Evolutionary conservation across 2,329 filamentous ascomycete species (phyloP).

Genomic region (Colletotrichum brevisporum): DNA sequence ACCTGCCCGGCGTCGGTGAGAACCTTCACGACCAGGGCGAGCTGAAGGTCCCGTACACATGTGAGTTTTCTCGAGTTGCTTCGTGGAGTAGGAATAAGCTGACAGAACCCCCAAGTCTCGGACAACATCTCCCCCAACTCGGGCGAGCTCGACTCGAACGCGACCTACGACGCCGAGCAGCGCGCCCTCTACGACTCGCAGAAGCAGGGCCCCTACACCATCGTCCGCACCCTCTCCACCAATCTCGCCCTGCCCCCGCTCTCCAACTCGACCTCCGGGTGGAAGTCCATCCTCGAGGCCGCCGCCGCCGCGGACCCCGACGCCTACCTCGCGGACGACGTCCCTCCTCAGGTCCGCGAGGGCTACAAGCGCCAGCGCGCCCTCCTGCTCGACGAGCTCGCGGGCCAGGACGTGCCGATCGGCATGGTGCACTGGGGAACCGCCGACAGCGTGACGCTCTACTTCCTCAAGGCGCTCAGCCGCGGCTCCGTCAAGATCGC

Average conservation of each 20-base stretch:
- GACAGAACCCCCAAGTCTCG: constrained; percentile 31
- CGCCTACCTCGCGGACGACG: constrained; percentile 48
- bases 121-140: constrained; percentile 48
- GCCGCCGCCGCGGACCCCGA: constrained; percentile 48
- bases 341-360: constrained; percentile 51
- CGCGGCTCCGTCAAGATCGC: constrained; percentile 57
- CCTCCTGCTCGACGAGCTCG: constrained; percentile 48
- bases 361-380: constrained; percentile 55
- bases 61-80: no score
- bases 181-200: constrained; percentile 49
- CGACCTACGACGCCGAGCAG: constrained; percentile 51
- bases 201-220: constrained; percentile 49
- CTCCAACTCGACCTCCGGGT: constrained; percentile 49
- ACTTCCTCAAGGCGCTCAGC: constrained; percentile 54
- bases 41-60: constrained; percentile 44
- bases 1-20: constrained; percentile 64
- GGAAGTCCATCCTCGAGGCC: constrained; percentile 44
- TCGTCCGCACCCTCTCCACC: constrained; percentile 47
- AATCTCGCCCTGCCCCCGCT: constrained; percentile 52
- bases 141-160: constrained; percentile 48
- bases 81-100: no score
- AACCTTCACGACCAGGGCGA: constrained; percentile 60
- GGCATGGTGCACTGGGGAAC: constrained; percentile 52
- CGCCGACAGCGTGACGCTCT: constrained; percentile 48
- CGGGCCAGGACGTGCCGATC: constrained; percentile 44